Percentiles rank a stretch among this genome's conserved stretches.
phyloP scores from a whole-genome alignment of 768 basidiomycete genomes.

The Thelephora aurantiotincta region DNA sequence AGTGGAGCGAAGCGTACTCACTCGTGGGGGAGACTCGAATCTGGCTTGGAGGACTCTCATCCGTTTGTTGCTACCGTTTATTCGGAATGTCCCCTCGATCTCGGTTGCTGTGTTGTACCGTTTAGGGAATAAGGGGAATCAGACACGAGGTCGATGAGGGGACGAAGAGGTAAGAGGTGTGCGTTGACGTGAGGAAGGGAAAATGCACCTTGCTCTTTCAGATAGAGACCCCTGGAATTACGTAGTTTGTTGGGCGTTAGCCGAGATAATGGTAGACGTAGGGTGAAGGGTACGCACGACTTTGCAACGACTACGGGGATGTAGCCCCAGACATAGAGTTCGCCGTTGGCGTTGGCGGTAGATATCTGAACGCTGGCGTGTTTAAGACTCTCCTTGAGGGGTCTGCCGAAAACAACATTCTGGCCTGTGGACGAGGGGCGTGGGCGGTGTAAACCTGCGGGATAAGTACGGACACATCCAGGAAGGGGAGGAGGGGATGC shows the following conservation, averaged over 20 bases:
- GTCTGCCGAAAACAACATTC: constrained; percentile 69
- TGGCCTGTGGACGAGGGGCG: constrained; percentile 11
- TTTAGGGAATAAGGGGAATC: not conserved
- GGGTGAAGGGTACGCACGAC: constrained; percentile 42
- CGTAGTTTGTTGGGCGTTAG: constrained; percentile 6
- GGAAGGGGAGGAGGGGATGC: constrained; percentile 7
- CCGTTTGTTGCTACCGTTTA: constrained; percentile 88
- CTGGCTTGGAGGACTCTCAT: constrained; percentile 90
- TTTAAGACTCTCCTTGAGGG: constrained; percentile 69
- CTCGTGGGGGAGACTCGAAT: constrained; percentile 83
- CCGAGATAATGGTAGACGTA: not conserved
- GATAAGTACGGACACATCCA: not conserved
- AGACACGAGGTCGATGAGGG: not conserved
- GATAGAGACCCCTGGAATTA: constrained; percentile 61
- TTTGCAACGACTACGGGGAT: constrained; percentile 97
- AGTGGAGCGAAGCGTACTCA: constrained; percentile 21
- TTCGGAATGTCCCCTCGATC: constrained; percentile 86
- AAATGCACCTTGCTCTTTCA: constrained; percentile 78
- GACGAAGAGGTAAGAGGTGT: not conserved
- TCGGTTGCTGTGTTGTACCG: constrained; percentile 52
- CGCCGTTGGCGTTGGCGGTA: constrained; percentile 70
- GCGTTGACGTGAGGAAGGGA: not conserved
- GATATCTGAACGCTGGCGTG: constrained; percentile 91
- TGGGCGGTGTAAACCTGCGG: constrained; percentile 2
- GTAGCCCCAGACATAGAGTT: constrained; percentile 84